Percentiles rank a stretch among this genome's conserved stretches.
Conservation (phyloP, 495 filamentous ascomycete genomes). For the Penicillium chermesinum region DNA sequence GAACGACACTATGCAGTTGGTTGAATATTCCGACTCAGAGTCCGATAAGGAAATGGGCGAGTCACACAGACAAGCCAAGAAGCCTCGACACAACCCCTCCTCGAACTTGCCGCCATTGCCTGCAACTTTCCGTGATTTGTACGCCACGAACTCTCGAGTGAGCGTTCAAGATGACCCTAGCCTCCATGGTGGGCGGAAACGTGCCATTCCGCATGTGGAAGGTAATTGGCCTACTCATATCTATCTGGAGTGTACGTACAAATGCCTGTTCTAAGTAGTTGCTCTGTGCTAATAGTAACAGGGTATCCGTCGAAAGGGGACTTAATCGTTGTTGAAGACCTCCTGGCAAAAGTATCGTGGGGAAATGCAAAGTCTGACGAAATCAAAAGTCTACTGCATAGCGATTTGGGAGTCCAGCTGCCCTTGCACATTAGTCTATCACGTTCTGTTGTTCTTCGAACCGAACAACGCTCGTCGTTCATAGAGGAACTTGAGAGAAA, state of each 20-base stretch:
- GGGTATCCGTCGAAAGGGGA: constrained; percentile 64
- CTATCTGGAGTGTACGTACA: constrained; percentile 82
- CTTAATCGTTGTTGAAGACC: constrained; percentile 44
- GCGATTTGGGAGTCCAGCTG: constrained; percentile 69
- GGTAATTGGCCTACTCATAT: constrained; percentile 92
- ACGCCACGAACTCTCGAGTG: constrained; percentile 67
- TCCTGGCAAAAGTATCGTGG: constrained; percentile 32
- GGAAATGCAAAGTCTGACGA: background rate
- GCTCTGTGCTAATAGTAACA: constrained; percentile 38
- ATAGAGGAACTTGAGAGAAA: constrained; percentile 32
- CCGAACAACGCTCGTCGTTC: constrained; percentile 61
- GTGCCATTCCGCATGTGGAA: constrained; percentile 75
- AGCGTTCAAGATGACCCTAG: constrained; percentile 75
- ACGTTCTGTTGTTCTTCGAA: constrained; percentile 60
- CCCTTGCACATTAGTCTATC: constrained; percentile 92
- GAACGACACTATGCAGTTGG: constrained; percentile 59
- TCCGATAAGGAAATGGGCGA: too few relatives aligned
- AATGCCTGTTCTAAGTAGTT: background rate
- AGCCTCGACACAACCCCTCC: constrained; percentile 13
- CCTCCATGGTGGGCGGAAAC: constrained; percentile 78
- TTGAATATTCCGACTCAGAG: constrained; percentile 72
- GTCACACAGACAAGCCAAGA: constrained; percentile 28
- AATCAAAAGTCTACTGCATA: constrained; percentile 60
- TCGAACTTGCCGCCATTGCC: constrained; percentile 69
- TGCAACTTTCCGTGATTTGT: constrained; percentile 78